Percentiles rank a stretch among this genome's conserved stretches.
phyloP scores from a whole-genome alignment of 768 basidiomycete genomes.

The Leccinellum rugosiceps region DNA sequence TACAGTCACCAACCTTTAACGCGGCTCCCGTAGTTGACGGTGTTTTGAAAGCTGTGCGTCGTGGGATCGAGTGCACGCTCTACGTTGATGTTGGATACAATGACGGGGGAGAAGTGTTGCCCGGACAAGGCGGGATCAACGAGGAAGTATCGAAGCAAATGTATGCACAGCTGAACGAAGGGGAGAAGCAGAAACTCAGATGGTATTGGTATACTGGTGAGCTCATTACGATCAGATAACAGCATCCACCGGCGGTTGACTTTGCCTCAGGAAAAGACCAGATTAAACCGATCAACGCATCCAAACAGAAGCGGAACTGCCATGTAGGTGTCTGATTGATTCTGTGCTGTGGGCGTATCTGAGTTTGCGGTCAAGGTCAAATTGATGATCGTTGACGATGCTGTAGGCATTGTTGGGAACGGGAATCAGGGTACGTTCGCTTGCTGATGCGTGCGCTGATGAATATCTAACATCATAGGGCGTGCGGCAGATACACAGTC shows the following conservation, averaged over 20 bases:
- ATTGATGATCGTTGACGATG: slow-evolving; percentile 63
- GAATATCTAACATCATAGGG: slow-evolving; percentile 1
- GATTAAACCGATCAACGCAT: slow-evolving; percentile 60
- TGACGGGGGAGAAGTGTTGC: slow-evolving; percentile 59
- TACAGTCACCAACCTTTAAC: slow-evolving; percentile 73
- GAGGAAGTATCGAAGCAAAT: slow-evolving; percentile 61
- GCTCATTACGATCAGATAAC: slow-evolving; percentile 1
- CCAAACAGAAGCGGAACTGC: slow-evolving; percentile 66
- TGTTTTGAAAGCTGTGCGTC: slow-evolving; percentile 55
- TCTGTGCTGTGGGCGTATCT: not conserved
- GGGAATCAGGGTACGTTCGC: slow-evolving; percentile 55
- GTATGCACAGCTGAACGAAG: slow-evolving; percentile 47
- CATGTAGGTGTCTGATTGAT: slow-evolving; percentile 39
- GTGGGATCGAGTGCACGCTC: slow-evolving; percentile 57
- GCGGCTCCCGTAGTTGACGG: slow-evolving; percentile 59
- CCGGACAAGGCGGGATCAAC: slow-evolving; percentile 71
- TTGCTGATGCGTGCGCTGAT: not conserved
- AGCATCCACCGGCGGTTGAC: not conserved
- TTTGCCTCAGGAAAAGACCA: slow-evolving; percentile 51
- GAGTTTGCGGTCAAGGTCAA: slow-evolving; percentile 41
- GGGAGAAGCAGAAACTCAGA: slow-evolving; percentile 43
- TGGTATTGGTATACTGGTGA: slow-evolving; percentile 54
- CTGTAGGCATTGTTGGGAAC: slow-evolving; percentile 64
- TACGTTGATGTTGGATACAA: slow-evolving; percentile 58
- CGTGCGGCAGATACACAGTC: slow-evolving; percentile 50